Evolutionary conservation across 192 early-diverging fungal species (phyloP).

Genomic region (Piromyces finnis): DNA sequence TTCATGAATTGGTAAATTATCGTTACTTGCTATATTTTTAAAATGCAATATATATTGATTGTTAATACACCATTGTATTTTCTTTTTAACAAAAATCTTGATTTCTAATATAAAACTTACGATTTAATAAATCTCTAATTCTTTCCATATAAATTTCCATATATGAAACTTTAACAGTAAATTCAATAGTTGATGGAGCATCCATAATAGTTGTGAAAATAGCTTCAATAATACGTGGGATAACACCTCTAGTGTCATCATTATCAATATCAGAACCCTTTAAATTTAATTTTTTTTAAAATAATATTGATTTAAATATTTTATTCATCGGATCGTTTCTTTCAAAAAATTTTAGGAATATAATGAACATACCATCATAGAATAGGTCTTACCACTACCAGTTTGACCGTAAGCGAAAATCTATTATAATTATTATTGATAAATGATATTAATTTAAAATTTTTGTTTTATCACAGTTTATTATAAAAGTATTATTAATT

Average conservation of each 20-base stretch:
- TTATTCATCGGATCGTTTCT: too few species aligned
- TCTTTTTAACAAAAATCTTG: too few species aligned
- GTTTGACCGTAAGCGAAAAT: slow-evolving; percentile 99
- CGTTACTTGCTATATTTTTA: slow-evolving; percentile 44
- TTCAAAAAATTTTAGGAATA: too few species aligned
- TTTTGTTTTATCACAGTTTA: too few species aligned
- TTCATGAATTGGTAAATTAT: slow-evolving; percentile 92
- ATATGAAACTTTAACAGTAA: slow-evolving; percentile 96
- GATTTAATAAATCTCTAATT: slow-evolving; percentile 88
- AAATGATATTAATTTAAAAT: too few species aligned
- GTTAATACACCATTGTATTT: too few species aligned
- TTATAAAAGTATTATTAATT: too few species aligned
- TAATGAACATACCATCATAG: slow-evolving; percentile 38
- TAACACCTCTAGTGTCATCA: slow-evolving; percentile 78
- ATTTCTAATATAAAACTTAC: slow-evolving; percentile 23
- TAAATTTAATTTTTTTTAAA: too few species aligned
- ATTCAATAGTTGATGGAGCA: slow-evolving; percentile 84
- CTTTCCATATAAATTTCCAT: slow-evolving; percentile 99
- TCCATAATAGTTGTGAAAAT: slow-evolving; percentile 84
- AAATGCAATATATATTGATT: too few species aligned
- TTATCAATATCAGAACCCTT: slow-evolving; percentile 88
- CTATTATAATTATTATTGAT: too few species aligned
- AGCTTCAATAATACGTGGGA: slow-evolving; percentile 88
- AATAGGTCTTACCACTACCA: slow-evolving; percentile 89
- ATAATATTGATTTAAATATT: too few species aligned